Evolutionary conservation across 139 green algal genomes (phyloP).

Genomic region (Limnomonas spitsbergensis): DNA sequence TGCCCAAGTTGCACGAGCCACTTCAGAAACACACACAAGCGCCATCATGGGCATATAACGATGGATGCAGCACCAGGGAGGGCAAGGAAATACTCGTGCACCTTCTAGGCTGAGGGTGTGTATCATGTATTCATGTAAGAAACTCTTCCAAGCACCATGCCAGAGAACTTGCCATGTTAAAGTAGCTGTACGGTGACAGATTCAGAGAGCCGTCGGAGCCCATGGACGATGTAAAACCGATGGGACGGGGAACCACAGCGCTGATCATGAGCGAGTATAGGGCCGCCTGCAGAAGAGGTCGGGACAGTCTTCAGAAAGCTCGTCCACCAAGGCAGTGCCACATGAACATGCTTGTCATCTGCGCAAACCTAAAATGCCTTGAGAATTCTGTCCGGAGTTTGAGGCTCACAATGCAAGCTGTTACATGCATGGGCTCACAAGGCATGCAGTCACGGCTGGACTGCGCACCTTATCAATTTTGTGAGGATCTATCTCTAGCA

Average conservation of each 20-base stretch:
- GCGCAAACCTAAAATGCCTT: too few species aligned
- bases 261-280: conserved; percentile 82
- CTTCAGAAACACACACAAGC: too few species aligned
- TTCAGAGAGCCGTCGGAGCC: conserved; percentile 45
- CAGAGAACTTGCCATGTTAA: conserved; percentile 70
- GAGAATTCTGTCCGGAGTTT: too few species aligned
- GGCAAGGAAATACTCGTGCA: not conserved
- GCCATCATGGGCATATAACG: too few species aligned
- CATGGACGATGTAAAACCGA: conserved; percentile 78
- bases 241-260: conserved; percentile 72
- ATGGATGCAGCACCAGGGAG: not conserved
- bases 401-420: too few species aligned
- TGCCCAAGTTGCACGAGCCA: too few species aligned
- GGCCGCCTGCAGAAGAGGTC: not conserved
- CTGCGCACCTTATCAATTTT: conserved; percentile 7
- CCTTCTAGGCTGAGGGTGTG: not conserved
- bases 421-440: too few species aligned
- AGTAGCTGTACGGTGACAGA: conserved; percentile 87
- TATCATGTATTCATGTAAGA: not conserved
- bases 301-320: too few species aligned
- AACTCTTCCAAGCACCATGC: too few species aligned
- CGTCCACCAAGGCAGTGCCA: too few species aligned
- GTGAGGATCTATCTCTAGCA: not conserved
- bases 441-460: too few species aligned
- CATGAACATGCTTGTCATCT: too few species aligned